Evolutionary conservation across 78 protist species (phyloP), one percentile per base, ranked within the genome.

Genomic region (Polysphondylium violaceum): DNA sequence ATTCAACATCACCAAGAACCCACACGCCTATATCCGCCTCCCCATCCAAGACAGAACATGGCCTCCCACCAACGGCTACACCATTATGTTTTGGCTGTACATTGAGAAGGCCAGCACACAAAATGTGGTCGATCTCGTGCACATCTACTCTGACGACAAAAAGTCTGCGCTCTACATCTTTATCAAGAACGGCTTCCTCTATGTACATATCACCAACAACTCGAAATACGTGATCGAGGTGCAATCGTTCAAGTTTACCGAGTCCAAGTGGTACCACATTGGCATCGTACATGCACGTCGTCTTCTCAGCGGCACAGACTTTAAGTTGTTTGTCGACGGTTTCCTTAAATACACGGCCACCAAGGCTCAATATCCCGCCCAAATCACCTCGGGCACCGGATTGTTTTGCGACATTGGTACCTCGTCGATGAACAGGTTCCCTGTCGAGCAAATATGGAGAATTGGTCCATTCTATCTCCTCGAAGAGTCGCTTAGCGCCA

Each of bases 41-140:
- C 91, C 91, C 19, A 44, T 83, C 0, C 1, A 35, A 21, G 69
- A 67, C 16, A 63, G 55, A 14, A 35, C 41, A 21, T 83, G 91
- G 91, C 91, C 91, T 6, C 91, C 91, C 55, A 83, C 91, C 67
- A 83, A 67, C 29, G 91, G 91, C 3, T 83, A 83, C 11, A 69
- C 91, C 35, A 67, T 83, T 11, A 33, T 83, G 77, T 83, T 83
- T 83, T 83, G 91, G 91, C 58, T 83, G 16, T 83, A 83, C 47
- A 83, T 83, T 16, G 91, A 83, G n/a, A 67, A 51, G 38, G 9
- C 36, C 67, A 50, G 7, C 56, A 33, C 21, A 47, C 60, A 43
- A 83, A n/a, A n/a, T n/a, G n/a, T n/a, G n/a, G n/a, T 83, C 51
- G 91, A 83, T 40, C 25, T 83, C 25, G 72, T 83, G 1, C 58